Evolutionary conservation across 768 basidiomycete genomes (phyloP), one percentile per base, ranked within the genome.

Genomic region (Mycena vulgaris): DNA sequence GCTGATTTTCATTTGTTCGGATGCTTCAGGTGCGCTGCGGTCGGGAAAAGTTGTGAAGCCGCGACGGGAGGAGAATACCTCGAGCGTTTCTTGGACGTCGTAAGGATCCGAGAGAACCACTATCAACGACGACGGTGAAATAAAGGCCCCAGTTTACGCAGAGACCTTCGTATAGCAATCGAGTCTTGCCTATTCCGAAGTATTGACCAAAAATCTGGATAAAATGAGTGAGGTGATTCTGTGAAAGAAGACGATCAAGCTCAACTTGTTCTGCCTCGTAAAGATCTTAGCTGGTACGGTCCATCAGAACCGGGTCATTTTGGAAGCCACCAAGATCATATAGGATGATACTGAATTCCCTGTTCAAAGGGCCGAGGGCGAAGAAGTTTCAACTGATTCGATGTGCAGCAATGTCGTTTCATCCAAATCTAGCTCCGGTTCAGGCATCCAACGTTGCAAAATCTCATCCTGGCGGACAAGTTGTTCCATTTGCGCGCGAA

Each of bases 141-240:
- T n/a, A n/a, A n/a, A n/a, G n/a, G n/a, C n/a, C n/a, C n/a, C n/a
- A n/a, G n/a, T n/a, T n/a, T n/a, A n/a, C n/a, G n/a, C n/a, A n/a
- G n/a, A n/a, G n/a, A n/a, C n/a, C n/a, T n/a, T n/a, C n/a, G n/a
- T n/a, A n/a, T n/a, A n/a, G n/a, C n/a, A n/a, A n/a, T n/a, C n/a
- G n/a, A n/a, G n/a, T n/a, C n/a, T n/a, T n/a, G n/a, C n/a, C n/a
- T n/a, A n/a, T n/a, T 3, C 68, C 72, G 72, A 70, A 31, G 72
- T 63, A 55, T 73, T 72, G 28, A 68, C 58, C 8, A 60, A 19
- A 9, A 57, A 40, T 8, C 56, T 57, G 37, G 23, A 28, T 33
- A 40, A 19, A 57, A 8, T 40, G 33, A 5, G 39, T 19, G 13
- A 10, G 16, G n/a, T n/a, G n/a, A n/a, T n/a, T n/a, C n/a, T n/a